Conservation (phyloP, 768 basidiomycete genomes). For the Suillus subaureus region DNA sequence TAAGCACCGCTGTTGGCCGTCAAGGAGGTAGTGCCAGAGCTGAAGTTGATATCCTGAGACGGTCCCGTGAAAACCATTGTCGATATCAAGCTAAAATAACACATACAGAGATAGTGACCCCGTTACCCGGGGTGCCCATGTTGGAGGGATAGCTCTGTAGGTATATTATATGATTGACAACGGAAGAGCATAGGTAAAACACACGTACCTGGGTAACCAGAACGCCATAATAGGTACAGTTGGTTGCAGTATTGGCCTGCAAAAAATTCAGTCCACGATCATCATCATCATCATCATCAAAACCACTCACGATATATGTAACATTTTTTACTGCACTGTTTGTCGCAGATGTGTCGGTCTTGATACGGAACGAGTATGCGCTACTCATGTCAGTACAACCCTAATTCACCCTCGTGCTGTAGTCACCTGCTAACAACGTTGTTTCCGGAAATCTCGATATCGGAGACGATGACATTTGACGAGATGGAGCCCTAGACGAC, state of each 20-base stretch:
- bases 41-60: constrained; percentile 52
- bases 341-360: constrained; percentile 49
- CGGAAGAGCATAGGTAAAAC: background rate
- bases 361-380: constrained; percentile 62
- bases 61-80: background rate
- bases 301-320: constrained; percentile 45
- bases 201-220: constrained; percentile 56
- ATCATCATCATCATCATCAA: background rate
- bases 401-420: background rate
- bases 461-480: constrained; percentile 47
- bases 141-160: constrained; percentile 56
- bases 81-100: background rate
- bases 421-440: constrained; percentile 55
- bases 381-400: constrained; percentile 28
- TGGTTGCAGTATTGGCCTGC: constrained; percentile 57
- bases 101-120: constrained; percentile 59
- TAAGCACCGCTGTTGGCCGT: constrained; percentile 44
- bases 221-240: constrained; percentile 52
- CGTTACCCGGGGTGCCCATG: constrained; percentile 56
- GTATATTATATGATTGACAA: background rate
- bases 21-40: constrained; percentile 41
- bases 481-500: constrained; percentile 54
- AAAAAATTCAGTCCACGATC: constrained; percentile 2
- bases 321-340: constrained; percentile 51
- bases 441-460: constrained; percentile 52